A percentile compares a stretch with the other conserved stretches of the same genome.
Evolutionary conservation across 2,329 filamentous ascomycete genomes (phyloP).

Genomic region (Coniochaeta pulveracea): DNA sequence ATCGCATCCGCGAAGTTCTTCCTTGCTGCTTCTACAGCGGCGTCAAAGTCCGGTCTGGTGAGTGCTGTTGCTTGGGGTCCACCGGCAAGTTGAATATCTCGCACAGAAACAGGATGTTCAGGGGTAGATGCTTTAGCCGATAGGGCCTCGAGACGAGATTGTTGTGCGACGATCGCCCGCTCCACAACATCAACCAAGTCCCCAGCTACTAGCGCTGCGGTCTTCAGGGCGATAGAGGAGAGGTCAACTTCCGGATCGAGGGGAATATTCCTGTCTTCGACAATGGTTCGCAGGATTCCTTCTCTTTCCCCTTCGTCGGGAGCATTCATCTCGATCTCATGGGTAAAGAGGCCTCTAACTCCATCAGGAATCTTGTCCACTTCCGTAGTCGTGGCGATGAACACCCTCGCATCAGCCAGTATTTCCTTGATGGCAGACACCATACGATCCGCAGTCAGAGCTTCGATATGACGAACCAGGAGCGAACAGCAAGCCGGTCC

Average conservation of each 20-base stretch:
- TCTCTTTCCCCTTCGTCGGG: slow-evolving; percentile 90
- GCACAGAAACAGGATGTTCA: slow-evolving; percentile 44
- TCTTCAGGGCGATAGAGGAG: slow-evolving; percentile 80
- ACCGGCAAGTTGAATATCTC: slow-evolving; percentile 81
- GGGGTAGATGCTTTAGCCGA: slow-evolving; percentile 34
- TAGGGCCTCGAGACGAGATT: slow-evolving; percentile 63
- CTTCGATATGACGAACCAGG: slow-evolving; percentile 82
- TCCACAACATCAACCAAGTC: slow-evolving; percentile 93
- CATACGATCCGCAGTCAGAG: slow-evolving; percentile 84
- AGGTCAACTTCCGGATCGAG: slow-evolving; percentile 78
- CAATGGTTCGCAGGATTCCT: slow-evolving; percentile 68
- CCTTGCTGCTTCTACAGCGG: slow-evolving; percentile 87
- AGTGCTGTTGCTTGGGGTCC: slow-evolving; percentile 69
- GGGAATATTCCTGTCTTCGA: slow-evolving; percentile 65
- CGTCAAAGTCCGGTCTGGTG: slow-evolving; percentile 74
- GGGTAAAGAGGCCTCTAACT: slow-evolving; percentile 82
- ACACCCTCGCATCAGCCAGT: slow-evolving; percentile 63
- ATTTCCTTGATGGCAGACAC: slow-evolving; percentile 76
- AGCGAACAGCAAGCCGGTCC: slow-evolving; percentile 74
- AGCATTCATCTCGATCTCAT: slow-evolving; percentile 87
- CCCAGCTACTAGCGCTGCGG: slow-evolving; percentile 86
- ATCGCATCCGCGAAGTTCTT: slow-evolving; percentile 98
- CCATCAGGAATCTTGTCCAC: slow-evolving; percentile 89
- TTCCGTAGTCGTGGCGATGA: slow-evolving; percentile 91
- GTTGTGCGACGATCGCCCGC: slow-evolving; percentile 68